Base-by-base conservation (phyloP, 495 filamentous ascomycete species). In the Acidomyces sp. region DNA sequence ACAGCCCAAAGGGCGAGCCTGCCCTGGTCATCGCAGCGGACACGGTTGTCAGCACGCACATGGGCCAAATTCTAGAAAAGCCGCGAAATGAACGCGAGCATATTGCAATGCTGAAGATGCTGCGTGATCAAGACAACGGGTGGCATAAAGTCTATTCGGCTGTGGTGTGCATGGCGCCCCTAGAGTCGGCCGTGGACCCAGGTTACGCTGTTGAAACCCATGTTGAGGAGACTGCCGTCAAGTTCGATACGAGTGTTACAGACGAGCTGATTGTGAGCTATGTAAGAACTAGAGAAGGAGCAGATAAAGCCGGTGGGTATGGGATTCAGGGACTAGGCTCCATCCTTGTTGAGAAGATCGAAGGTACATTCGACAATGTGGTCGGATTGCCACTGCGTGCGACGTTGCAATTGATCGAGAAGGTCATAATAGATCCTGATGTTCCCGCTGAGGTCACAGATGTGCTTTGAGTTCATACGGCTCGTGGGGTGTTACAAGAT, bases 241-340 rank as follows among this genome's bases (percentile, higher is more conserved):
- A 63, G 51, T 96, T 97, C 63, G 79, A 78, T 58, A 64, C 62
- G 35, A 68, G 66, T 55, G 77, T 80, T 20, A 75, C 74, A 42
- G 85, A 95, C 59, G 87, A 93, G 18, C 53, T 93, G 61, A 74
- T 97, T 22, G 58, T 81, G 57, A 72, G 77, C 19, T 97, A 97
- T 66, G 86, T 97, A 41, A 67, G 67, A 44, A 96, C 88, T 24
- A 67, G 92, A 29, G 92, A 97, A 64, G 90, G 92, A 1, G 85
- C 69, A 18, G 90, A 97, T 61, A 97, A 96, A 68, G 92, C 90
- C 0, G 90, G 90, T 1, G 92, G 90, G 0, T 97, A 97, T 62
- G 92, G 85, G 7, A 67, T 96, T 30, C 90, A 97, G 61, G 87
- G 87, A 2, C 56, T 88, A 2, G 90, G 84, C n/a, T 72, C 76